Conservation (phyloP, 106 monocot genomes). For the Dactylorhiza incarnata region DNA sequence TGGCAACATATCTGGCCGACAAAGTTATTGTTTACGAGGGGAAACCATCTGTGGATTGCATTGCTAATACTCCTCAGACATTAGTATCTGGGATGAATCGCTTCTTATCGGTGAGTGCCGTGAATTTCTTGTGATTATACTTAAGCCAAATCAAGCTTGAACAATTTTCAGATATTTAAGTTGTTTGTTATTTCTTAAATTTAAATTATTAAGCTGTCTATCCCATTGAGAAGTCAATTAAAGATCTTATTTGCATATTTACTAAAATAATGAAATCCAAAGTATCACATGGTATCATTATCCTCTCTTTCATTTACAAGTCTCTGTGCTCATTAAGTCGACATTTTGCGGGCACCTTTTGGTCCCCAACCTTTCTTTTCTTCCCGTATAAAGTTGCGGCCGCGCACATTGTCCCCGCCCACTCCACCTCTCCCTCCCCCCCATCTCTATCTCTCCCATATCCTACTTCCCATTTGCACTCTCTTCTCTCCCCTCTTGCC, state of each 20-base stretch:
- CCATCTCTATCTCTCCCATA: too few relatives aligned
- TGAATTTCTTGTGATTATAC: background rate
- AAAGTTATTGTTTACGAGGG: conserved; percentile 98
- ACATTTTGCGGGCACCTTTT: too few relatives aligned
- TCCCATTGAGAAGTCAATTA: background rate
- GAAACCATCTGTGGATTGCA: conserved; percentile 76
- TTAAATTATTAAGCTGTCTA: background rate
- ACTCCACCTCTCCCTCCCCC: too few relatives aligned
- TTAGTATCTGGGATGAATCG: conserved; percentile 96
- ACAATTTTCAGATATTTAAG: too few relatives aligned
- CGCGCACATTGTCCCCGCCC: too few relatives aligned
- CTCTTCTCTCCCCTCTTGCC: too few relatives aligned
- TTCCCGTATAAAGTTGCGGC: too few relatives aligned
- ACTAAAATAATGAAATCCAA: background rate
- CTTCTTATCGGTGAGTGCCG: conserved; percentile 80
- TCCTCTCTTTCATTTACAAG: too few relatives aligned
- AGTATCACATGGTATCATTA: background rate
- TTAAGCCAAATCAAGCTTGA: too few relatives aligned
- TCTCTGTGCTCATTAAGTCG: too few relatives aligned
- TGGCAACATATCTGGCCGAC: conserved; percentile 98
- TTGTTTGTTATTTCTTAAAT: background rate
- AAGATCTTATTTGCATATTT: background rate
- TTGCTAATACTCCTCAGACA: conserved; percentile 82
- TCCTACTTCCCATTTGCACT: too few relatives aligned
- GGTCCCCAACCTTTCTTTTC: too few relatives aligned